Evolutionary conservation across 805 yeast genomes (phyloP), one percentile per base, ranked within the genome.

Genomic region (Kodamaea lidongshanica): DNA sequence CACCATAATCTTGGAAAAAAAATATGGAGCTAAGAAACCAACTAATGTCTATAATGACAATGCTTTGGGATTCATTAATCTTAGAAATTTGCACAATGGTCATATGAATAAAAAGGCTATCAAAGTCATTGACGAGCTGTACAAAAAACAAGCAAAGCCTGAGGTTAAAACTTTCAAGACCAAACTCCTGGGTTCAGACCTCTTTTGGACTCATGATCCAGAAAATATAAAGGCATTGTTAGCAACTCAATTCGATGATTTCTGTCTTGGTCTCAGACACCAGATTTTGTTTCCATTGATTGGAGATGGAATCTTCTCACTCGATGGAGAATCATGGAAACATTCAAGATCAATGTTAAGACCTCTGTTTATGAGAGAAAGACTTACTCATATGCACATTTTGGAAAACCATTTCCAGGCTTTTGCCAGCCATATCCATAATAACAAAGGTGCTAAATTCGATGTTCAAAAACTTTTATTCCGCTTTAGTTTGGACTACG

Each of bases 291-390:
- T 27, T n/a, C 41, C 42, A 14, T 32, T 45, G 3, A 26, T 46
- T 22, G 52, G 50, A 2, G 45, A 44, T 20, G 50, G 52, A 2
- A 37, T 46, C 11, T 46, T 46, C 35, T 44, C 52, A 8, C 34
- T 44, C 10, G 50, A 46, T 19, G 38, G 39, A 12, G 38, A 25
- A 2, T 42, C 42, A 7, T 46, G 52, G 52, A 45, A 45, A 32
- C 48, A 44, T 23, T 41, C 48, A n/a, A 15, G 52, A 7, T 47
- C 47, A 4, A 32, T 46, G 19, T 38, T 46, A 32, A 27, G 52
- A 9, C 52, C 52, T 8, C 46, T 39, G 28, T 46, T 45, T 25
- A 32, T 47, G 16, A 35, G 45, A 10, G 48, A 45, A 25, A 38
- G 43, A 16, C 30, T 46, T 7, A 35, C 34, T 15, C 50, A 46